Evolutionary conservation across 805 yeast genomes (phyloP), one percentile per base, ranked within the genome.

Genomic region (Priceomyces castillae): DNA sequence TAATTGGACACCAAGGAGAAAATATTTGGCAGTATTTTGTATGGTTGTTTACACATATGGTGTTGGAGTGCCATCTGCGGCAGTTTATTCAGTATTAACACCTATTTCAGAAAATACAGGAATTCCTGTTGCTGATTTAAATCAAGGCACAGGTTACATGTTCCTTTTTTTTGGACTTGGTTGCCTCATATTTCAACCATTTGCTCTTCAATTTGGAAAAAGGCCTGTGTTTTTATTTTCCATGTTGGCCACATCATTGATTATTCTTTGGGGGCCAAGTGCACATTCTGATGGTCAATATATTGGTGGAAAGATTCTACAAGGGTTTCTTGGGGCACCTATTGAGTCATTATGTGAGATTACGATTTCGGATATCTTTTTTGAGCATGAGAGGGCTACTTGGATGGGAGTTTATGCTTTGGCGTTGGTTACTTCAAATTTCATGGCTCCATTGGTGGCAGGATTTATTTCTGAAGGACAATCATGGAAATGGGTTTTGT

Each of bases 1-100:
- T 43, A 81, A 80, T 53, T 84, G 89, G 89, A 42, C 77, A 1
- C 58, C 53, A 18, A 48, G 54, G 30, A 69, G 85, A 39, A 81
- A 81, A 53, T 58, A 64, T 60, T 35, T 75, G 28, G 71, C 74
- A 34, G 26, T 44, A 9, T 34, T 40, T 7, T 40, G 35, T n/a
- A 23, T 44, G 9, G 55, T 48, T 50, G 45, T 46, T 3, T 43
- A 45, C n/a, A 44, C 51, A 18, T 46, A 47, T 16, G 51, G 55
- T 2, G 52, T 39, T 37, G 48, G 48, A 46, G 36, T 56, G 52
- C 40, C 31, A 52, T 49, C 43, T 9, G 51, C 51, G 1, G 50
- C 56, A 1, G 48, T 42, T 34, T 56, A 49, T 46, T 48, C 51
- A 1, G 45, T 46, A 18, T 47, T 50, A 42, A 50, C 53, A 16